A percentile compares a stretch with the other conserved stretches of the same genome.
These are phyloP conservation scores for Bidens hawaiensis DNA, from an alignment of 140 eudicot genomes.

Conservation along the genomic window DNA sequence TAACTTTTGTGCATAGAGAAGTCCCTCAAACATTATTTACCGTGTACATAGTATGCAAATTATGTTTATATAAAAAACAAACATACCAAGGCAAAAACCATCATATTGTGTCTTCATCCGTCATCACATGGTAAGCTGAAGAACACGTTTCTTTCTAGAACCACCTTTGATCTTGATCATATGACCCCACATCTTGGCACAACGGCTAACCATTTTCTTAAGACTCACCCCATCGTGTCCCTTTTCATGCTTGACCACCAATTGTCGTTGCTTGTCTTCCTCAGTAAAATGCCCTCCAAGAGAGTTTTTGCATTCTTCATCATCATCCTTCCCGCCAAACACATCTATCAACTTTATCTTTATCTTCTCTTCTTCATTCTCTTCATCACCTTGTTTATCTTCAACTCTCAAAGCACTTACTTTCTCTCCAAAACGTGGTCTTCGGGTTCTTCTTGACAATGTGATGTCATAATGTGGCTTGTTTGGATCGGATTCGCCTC, in stretches of 20 bases:
- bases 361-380: constrained; percentile 26
- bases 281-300: constrained; percentile 57
- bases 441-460: constrained; percentile 76
- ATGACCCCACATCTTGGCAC: constrained; percentile 40
- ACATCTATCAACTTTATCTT: constrained; percentile 27
- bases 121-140: constrained; percentile 36
- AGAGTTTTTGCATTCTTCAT: constrained; percentile 35
- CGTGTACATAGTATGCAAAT: neutral
- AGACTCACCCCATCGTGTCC: constrained; percentile 32
- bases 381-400: constrained; percentile 23
- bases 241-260: constrained; percentile 45
- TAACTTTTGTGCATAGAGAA: neutral
- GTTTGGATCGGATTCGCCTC: constrained; percentile 32
- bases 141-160: constrained; percentile 25
- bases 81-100: neutral
- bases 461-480: constrained; percentile 53
- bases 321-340: constrained; percentile 40
- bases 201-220: constrained; percentile 41
- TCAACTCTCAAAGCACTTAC: constrained; percentile 23
- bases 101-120: neutral
- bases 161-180: constrained; percentile 56
- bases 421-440: constrained; percentile 34
- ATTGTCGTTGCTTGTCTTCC: constrained; percentile 39
- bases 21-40: constrained; percentile 12
- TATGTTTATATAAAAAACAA: constrained; percentile 2